Base-by-base conservation (phyloP, 2,329 filamentous ascomycete genomes). In the Exserohilum rostratum region DNA sequence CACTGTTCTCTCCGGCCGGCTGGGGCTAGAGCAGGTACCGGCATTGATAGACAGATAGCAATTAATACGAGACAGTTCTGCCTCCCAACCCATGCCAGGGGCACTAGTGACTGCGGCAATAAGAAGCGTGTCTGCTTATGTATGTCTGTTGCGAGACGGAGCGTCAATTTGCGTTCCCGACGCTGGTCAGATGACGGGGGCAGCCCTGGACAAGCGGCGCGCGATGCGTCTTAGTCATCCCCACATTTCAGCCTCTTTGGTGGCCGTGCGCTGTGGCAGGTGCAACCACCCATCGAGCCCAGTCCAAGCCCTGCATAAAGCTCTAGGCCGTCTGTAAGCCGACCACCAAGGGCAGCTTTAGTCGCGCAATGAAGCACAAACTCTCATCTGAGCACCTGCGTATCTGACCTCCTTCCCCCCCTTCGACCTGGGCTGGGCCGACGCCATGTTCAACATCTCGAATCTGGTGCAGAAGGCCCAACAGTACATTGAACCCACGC, bases 391-490 rank as follows among this genome's bases (percentile, higher is more conserved):
- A 40, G 57, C 38, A 45, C 43, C 17, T 50, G 25, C 45, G 58
- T 50, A 54, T 49, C 48, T 51, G 45, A 62, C 62, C 63, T 46
- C 46, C 53, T 18, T 50, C 53, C 45, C 44, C 42, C 17, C 44
- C 42, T n/a, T 17, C 45, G 34, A 30, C 51, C 56, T 52, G 50
- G 60, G 53, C 57, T 45, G 56, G 58, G 48, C 57, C 60, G 57
- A 62, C 56, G 65, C 66, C 62, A 76, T 76, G 74, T 76, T 76
- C 66, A 76, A 84, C 75, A 80, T 89, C 76, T 83, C 90, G 68
- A 93, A 85, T 77, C 88, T 98, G 76, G 92, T 97, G 70, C 92
- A 96, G 78, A 96, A 93, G 84, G 93, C 93, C 65, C 92, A 96
- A 82, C 91, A 93, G 78, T 83, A 96, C 78, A 96, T 97, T 79